Conservation (phyloP, 208 protist genomes). For the Plasmodiophora brassicae region DNA sequence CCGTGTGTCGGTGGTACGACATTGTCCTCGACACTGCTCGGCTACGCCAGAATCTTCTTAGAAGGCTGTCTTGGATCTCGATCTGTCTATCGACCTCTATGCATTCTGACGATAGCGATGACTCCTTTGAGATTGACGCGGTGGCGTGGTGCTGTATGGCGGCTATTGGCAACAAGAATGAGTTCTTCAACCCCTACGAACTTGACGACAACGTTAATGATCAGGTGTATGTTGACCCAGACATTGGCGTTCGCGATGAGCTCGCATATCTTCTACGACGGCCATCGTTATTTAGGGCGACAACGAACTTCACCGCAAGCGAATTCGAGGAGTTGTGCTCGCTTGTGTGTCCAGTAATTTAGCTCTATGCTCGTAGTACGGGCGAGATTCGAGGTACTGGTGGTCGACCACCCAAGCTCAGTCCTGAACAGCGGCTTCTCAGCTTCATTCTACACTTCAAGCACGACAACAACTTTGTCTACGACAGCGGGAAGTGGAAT, state of each 20-base stretch:
- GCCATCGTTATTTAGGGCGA: background rate
- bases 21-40: no score
- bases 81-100: no score
- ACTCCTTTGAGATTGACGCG: no score
- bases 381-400: background rate
- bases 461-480: background rate
- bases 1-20: no score
- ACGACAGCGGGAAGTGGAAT: background rate
- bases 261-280: background rate
- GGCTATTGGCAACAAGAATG: no score
- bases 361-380: background rate
- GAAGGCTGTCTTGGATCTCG: no score
- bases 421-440: background rate
- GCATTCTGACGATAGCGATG: no score
- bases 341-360: background rate
- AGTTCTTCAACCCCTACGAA: no score
- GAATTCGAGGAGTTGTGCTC: background rate
- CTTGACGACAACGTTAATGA: no score
- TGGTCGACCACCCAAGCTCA: background rate
- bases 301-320: background rate
- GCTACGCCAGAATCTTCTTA: no score
- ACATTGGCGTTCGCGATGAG: background rate
- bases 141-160: no score
- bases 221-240: background rate
- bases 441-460: background rate